A percentile compares a stretch with the other conserved stretches of the same genome.
These are phyloP conservation scores for Zea mays DNA, from an alignment of 176 grass and related monocot genomes.

Conservation along the genomic window Zm-B73-REFERENCE-NAM-5.0 NC_050097.1:50042001-50042500, in stretches of 20 bases:
- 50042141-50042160: slow-evolving; percentile 32
- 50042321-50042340: slow-evolving; percentile 47
- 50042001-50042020: too few species aligned
- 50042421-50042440: slow-evolving; percentile 23
- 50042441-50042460: slow-evolving; percentile 77
- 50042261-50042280: slow-evolving; percentile 46
- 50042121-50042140: slow-evolving; percentile 4
- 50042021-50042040: too few species aligned
- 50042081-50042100: slow-evolving; percentile 41
- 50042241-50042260: slow-evolving; percentile 18
- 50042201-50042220: neutral
- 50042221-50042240: neutral
- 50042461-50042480: slow-evolving; percentile 84
- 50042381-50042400: slow-evolving; percentile 48
- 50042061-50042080: slow-evolving; percentile 38
- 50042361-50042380: neutral
- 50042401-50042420: slow-evolving; percentile 39
- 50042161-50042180: slow-evolving; percentile 34
- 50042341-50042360: slow-evolving; percentile 42
- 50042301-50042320: slow-evolving; percentile 35
- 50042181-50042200: neutral
- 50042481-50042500: slow-evolving; percentile 76
- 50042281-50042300: slow-evolving; percentile 27
- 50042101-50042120: slow-evolving; percentile 27
- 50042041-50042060: slow-evolving; percentile 19